phyloP scores from a whole-genome alignment of 805 yeast species.

The Kodamaea kaohsiungensis region DNA sequence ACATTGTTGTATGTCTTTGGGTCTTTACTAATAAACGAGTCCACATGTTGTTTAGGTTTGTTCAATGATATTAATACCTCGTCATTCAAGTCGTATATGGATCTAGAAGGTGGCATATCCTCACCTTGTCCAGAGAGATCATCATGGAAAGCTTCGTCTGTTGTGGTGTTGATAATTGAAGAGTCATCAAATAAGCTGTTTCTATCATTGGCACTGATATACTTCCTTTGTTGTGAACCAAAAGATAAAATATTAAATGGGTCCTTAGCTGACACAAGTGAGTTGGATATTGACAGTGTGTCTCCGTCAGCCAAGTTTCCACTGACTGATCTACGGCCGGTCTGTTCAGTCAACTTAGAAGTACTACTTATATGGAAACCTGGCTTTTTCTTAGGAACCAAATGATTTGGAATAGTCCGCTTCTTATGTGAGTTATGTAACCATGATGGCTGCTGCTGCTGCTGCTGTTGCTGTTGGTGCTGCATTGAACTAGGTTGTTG shows the following conservation, averaged over 20 bases:
- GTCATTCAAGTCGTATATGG: slow-evolving; percentile 50
- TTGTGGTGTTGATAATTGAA: slow-evolving; percentile 2
- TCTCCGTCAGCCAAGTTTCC: slow-evolving; percentile 8
- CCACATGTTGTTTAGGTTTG: slow-evolving; percentile 36
- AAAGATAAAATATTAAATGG: slow-evolving; percentile 39
- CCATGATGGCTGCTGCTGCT: slow-evolving; percentile 35
- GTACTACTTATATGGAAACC: slow-evolving; percentile 37
- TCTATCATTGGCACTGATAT: slow-evolving; percentile 16
- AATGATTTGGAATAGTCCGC: slow-evolving; percentile 43
- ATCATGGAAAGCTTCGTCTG: slow-evolving; percentile 28
- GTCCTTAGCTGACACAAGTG: slow-evolving; percentile 15
- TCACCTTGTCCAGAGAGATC: slow-evolving; percentile 28
- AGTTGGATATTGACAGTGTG: slow-evolving; percentile 7
- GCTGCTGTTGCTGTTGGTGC: slow-evolving; percentile 2
- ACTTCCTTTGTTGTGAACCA: slow-evolving; percentile 29
- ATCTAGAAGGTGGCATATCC: slow-evolving; percentile 51
- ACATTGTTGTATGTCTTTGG: slow-evolving; percentile 48
- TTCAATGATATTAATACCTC: slow-evolving; percentile 40
- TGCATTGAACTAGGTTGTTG: background rate
- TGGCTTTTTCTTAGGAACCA: slow-evolving; percentile 40
- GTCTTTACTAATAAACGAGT: slow-evolving; percentile 46
- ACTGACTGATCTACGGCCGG: slow-evolving; percentile 5
- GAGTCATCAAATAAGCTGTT: slow-evolving; percentile 30
- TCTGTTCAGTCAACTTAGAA: slow-evolving; percentile 17
- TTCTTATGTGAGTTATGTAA: slow-evolving; percentile 29